A percentile compares a stretch with the other conserved stretches of the same genome.
phyloP scores from a whole-genome alignment of 306 rosid genomes.

The Cicer arietinum region DNA sequence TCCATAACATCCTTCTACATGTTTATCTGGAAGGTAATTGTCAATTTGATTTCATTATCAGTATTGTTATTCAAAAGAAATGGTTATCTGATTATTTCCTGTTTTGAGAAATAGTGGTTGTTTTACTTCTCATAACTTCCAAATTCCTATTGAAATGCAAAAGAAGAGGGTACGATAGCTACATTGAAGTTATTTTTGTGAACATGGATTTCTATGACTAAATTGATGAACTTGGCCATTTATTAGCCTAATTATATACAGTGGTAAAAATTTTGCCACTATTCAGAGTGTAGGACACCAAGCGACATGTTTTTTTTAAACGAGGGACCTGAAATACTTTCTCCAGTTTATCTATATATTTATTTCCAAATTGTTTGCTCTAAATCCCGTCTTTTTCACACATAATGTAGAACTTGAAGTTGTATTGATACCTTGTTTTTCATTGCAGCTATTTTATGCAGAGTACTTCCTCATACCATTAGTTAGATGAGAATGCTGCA shows the following conservation, averaged over 20 bases:
- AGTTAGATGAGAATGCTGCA: constrained; percentile 62
- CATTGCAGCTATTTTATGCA: constrained; percentile 84
- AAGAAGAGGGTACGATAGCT: neutral
- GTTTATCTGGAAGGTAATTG: constrained; percentile 96
- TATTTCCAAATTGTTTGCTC: constrained; percentile 4
- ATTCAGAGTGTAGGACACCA: neutral
- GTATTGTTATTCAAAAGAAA: neutral
- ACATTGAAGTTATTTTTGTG: constrained; percentile 1
- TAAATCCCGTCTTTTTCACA: neutral
- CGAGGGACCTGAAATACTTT: no score
- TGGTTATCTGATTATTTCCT: neutral
- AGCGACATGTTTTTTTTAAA: neutral
- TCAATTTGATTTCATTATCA: constrained; percentile 25
- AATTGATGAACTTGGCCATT: neutral
- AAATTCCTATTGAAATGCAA: constrained; percentile 26
- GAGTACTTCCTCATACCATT: constrained; percentile 88
- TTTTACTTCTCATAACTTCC: constrained; percentile 21
- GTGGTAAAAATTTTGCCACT: neutral
- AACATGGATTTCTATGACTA: constrained; percentile 16
- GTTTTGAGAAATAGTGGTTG: constrained; percentile 15
- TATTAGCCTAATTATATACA: constrained; percentile 21
- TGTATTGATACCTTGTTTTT: constrained; percentile 38
- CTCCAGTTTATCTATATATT: neutral
- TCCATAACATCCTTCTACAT: constrained; percentile 90
- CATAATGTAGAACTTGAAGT: constrained; percentile 1